Percentiles rank a stretch among this genome's conserved stretches.
These are phyloP conservation scores for Leptographium lundbergii DNA, from an alignment of 2,329 filamentous ascomycete genomes.

Conservation along the genomic window DNA sequence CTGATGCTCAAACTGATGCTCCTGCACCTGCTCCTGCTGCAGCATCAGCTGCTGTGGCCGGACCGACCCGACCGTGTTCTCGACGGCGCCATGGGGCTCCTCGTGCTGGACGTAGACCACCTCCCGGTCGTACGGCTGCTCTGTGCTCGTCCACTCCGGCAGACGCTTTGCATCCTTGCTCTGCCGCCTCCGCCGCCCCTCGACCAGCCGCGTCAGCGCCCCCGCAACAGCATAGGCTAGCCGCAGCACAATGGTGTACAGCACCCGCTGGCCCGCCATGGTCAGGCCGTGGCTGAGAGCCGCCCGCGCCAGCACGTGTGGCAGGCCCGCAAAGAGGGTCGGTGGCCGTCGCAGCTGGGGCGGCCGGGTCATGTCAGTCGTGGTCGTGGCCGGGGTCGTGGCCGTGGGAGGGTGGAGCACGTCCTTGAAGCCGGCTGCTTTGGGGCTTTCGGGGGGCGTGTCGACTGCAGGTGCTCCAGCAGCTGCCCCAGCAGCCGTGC, in stretches of 20 bases:
- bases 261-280: constrained; percentile 72
- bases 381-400: background rate
- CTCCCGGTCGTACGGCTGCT: too few relatives aligned
- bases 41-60: background rate
- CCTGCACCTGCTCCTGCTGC: background rate
- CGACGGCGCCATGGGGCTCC: too few relatives aligned
- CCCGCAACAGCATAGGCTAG: constrained; percentile 56
- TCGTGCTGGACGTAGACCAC: too few relatives aligned
- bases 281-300: constrained; percentile 80
- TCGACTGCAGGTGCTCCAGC: too few relatives aligned
- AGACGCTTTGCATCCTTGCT: background rate
- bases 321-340: constrained; percentile 64
- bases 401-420: background rate
- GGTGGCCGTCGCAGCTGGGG: constrained; percentile 34
- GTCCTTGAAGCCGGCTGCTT: too few relatives aligned
- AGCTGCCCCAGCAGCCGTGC: too few relatives aligned
- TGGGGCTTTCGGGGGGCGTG: too few relatives aligned
- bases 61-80: background rate
- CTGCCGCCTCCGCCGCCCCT: background rate
- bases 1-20: background rate
- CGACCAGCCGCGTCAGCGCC: constrained; percentile 15
- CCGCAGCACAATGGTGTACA: constrained; percentile 60
- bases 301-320: constrained; percentile 65
- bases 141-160: background rate
- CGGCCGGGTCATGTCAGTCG: background rate